Conservation (phyloP, 768 basidiomycete genomes). For the Pleurotus salmoneostramineus region DNA sequence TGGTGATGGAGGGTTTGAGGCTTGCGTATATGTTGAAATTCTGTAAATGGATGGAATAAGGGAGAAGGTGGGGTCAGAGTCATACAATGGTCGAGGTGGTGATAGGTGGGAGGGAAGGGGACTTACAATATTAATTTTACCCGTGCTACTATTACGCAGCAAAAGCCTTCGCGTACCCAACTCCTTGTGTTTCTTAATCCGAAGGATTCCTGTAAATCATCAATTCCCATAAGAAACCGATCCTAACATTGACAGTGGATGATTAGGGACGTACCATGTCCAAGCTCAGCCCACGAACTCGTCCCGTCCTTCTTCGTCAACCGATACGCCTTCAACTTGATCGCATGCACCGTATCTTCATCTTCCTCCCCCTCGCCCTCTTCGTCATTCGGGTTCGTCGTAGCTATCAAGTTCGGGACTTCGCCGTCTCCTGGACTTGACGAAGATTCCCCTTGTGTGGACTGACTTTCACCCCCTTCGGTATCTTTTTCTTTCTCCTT, state of each 20-base stretch:
- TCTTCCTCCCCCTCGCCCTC: conserved; percentile 83
- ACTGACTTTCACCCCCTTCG: conserved; percentile 13
- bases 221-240: background rate
- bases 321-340: conserved; percentile 61
- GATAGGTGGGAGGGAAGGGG: background rate
- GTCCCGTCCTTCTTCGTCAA: conserved; percentile 42
- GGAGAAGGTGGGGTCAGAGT: background rate
- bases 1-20: conserved; percentile 48
- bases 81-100: too few species aligned
- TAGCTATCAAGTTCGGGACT: conserved; percentile 29
- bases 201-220: conserved; percentile 48
- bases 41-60: conserved; percentile 29
- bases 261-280: conserved; percentile 49
- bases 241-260: background rate
- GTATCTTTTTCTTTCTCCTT: conserved; percentile 12
- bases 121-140: conserved; percentile 72
- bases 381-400: conserved; percentile 47
- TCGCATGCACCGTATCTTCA: conserved; percentile 60
- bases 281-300: conserved; percentile 60
- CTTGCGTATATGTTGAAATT: conserved; percentile 69
- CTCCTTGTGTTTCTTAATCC: conserved; percentile 72
- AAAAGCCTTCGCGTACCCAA: conserved; percentile 55
- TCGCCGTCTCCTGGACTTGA: conserved; percentile 34
- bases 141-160: conserved; percentile 69
- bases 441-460: conserved; percentile 16